Conservation (phyloP, 768 basidiomycete genomes). For the Mrakia blollopis region DNA sequence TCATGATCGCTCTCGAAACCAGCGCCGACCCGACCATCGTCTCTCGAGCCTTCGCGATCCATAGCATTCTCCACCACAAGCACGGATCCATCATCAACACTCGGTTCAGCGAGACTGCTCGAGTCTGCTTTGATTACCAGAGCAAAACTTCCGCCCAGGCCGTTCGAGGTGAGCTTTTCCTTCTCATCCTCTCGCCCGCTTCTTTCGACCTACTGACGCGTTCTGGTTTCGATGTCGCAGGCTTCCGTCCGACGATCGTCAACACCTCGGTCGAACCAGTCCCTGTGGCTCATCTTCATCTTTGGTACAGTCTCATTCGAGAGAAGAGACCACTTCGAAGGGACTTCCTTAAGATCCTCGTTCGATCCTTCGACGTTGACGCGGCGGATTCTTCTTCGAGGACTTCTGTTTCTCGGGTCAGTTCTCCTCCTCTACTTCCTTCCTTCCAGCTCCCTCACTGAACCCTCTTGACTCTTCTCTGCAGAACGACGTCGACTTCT, state of each 20-base stretch:
- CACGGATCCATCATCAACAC: slow-evolving; percentile 85
- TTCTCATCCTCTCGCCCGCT: not conserved
- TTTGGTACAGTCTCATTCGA: slow-evolving; percentile 85
- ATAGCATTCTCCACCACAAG: slow-evolving; percentile 76
- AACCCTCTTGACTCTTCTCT: not conserved
- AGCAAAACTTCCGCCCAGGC: slow-evolving; percentile 51
- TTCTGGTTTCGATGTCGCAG: not conserved
- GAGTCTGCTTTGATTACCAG: slow-evolving; percentile 79
- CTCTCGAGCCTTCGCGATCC: slow-evolving; percentile 70
- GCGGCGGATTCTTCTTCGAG: slow-evolving; percentile 48
- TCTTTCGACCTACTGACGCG: not conserved
- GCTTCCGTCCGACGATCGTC: slow-evolving; percentile 15
- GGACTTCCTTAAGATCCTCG: slow-evolving; percentile 78
- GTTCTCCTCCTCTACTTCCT: slow-evolving; percentile 14
- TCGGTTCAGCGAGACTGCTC: slow-evolving; percentile 73
- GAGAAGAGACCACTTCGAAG: slow-evolving; percentile 83
- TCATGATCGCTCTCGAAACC: slow-evolving; percentile 90
- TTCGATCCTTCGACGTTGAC: slow-evolving; percentile 73
- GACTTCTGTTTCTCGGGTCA: slow-evolving; percentile 56
- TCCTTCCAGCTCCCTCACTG: not conserved
- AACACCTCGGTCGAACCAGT: slow-evolving; percentile 48
- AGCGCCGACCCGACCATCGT: slow-evolving; percentile 59
- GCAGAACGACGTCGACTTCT: slow-evolving; percentile 77
- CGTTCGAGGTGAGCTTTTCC: slow-evolving; percentile 53
- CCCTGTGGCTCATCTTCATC: slow-evolving; percentile 70